A percentile compares a stretch with the other conserved stretches of the same genome.
Conservation (phyloP, 768 basidiomycete species). For the Hirschioporus abietinus region DNA sequence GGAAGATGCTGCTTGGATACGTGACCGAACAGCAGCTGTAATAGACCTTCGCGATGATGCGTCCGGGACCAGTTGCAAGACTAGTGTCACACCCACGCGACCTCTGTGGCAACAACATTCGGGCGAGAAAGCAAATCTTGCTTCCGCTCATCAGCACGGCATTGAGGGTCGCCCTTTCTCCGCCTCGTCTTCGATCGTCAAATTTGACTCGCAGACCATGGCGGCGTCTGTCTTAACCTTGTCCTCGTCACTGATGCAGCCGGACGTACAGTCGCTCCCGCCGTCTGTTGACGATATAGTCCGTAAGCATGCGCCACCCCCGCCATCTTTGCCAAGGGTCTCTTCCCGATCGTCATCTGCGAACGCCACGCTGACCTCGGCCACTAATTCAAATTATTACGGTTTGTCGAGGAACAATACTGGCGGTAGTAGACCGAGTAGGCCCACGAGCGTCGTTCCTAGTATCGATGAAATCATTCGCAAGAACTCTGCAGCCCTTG, state of each 20-base stretch:
- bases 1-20: background rate
- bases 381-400: background rate
- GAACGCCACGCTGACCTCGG: background rate
- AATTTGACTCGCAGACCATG: background rate
- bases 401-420: background rate
- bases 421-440: background rate
- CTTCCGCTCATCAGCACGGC: background rate
- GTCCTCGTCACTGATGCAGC: background rate
- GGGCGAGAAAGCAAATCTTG: background rate
- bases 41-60: background rate
- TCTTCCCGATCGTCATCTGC: background rate
- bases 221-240: background rate
- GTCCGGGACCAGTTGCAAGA: background rate
- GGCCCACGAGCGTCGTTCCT: slow-evolving; percentile 52
- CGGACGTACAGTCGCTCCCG: background rate
- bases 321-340: background rate
- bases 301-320: slow-evolving; percentile 6
- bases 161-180: background rate
- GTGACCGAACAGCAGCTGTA: background rate
- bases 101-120: background rate
- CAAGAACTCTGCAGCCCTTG: slow-evolving; percentile 37
- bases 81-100: background rate
- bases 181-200: background rate
- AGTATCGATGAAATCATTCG: slow-evolving; percentile 89
- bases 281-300: slow-evolving; percentile 14